phyloP scores from a whole-genome alignment of 1,139 yeast genomes.

The Hyphopichia burtonii region DNA sequence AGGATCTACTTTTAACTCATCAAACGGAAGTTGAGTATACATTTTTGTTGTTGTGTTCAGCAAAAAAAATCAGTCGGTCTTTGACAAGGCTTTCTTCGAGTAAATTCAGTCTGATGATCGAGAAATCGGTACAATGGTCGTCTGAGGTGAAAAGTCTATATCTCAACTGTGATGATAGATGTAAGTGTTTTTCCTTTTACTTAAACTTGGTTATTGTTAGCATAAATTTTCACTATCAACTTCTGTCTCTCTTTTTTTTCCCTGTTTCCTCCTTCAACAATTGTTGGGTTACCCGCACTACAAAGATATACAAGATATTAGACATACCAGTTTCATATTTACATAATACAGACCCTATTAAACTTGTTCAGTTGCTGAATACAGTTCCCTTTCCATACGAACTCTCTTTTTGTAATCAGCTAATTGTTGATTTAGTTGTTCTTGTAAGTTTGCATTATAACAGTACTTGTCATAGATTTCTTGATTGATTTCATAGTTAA shows the following conservation, averaged over 20 bases:
- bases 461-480: slow-evolving; percentile 39
- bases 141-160: too few species aligned
- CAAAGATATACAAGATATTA: too few species aligned
- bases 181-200: too few species aligned
- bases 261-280: too few species aligned
- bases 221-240: not conserved
- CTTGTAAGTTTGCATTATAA: slow-evolving; percentile 45
- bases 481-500: slow-evolving; percentile 50
- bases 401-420: slow-evolving; percentile 24
- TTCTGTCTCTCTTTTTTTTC: not conserved
- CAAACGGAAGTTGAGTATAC: slow-evolving; percentile 48
- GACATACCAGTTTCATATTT: too few species aligned
- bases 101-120: not conserved
- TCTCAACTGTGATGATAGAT: too few species aligned
- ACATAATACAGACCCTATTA: not conserved
- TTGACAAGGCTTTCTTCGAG: too few species aligned
- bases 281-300: not conserved
- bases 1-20: slow-evolving; percentile 43
- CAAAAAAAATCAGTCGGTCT: not conserved
- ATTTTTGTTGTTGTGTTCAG: slow-evolving; percentile 13
- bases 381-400: slow-evolving; percentile 15
- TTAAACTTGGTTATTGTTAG: not conserved
- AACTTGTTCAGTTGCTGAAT: not conserved
- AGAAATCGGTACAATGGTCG: too few species aligned
- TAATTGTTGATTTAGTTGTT: slow-evolving; percentile 48